Evolutionary conservation across 108 stramenopile species (phyloP).

Genomic region (Pseudonitzschia pungens): DNA sequence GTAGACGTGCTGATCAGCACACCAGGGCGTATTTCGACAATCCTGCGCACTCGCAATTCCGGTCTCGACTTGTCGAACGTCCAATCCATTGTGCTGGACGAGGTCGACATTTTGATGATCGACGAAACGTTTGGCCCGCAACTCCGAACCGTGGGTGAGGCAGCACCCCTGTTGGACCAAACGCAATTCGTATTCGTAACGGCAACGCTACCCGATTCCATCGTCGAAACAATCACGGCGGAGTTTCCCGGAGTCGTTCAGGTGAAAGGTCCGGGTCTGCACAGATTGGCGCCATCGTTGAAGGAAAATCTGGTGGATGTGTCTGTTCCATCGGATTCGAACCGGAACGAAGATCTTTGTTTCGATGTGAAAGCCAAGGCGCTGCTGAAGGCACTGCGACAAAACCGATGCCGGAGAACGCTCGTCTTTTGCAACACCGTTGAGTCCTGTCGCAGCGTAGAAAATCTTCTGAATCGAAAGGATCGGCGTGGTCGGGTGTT

Average conservation of each 20-base stretch:
- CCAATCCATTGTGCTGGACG: constrained; percentile 83
- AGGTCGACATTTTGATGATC: constrained; percentile 92
- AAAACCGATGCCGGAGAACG: constrained; percentile 73
- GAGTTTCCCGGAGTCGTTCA: constrained; percentile 77
- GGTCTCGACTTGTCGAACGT: constrained; percentile 65
- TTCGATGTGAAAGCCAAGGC: constrained; percentile 85
- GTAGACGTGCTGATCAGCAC: constrained; percentile 89
- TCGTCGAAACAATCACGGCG: constrained; percentile 62
- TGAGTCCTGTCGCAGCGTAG: constrained; percentile 87
- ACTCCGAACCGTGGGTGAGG: constrained; percentile 79
- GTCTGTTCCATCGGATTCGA: constrained; percentile 65
- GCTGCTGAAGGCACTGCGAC: constrained; percentile 71
- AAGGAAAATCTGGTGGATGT: constrained; percentile 86
- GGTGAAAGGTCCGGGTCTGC: constrained; percentile 89
- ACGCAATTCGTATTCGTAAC: constrained; percentile 94
- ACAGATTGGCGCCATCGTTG: constrained; percentile 73
- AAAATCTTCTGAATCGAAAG: constrained; percentile 83
- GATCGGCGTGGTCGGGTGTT: constrained; percentile 65
- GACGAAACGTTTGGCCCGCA: constrained; percentile 87
- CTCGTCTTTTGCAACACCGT: constrained; percentile 97
- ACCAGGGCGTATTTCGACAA: constrained; percentile 87
- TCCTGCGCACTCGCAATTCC: constrained; percentile 73
- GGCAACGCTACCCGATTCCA: constrained; percentile 85
- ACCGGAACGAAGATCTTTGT: constrained; percentile 64
- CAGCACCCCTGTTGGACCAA: constrained; percentile 54